phyloP scores from a whole-genome alignment of 2,329 filamentous ascomycete genomes.

The Ophiocordyceps camponoti-rufipedis region DNA sequence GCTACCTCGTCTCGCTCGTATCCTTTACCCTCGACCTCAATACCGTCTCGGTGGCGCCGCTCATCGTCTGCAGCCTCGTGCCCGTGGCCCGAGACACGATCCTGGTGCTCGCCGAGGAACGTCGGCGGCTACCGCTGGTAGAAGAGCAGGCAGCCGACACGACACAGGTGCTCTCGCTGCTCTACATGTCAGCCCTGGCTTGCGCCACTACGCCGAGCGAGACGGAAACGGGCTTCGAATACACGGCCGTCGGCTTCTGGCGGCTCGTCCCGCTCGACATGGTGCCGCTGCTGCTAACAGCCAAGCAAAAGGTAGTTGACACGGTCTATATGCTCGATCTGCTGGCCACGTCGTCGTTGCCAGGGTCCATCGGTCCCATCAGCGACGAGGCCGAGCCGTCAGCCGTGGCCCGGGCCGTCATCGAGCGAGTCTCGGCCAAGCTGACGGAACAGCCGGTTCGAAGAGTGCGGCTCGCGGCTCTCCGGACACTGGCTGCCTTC shows the following conservation, averaged over 20 bases:
- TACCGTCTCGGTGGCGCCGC: slow-evolving; percentile 36
- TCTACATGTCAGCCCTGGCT: slow-evolving; percentile 44
- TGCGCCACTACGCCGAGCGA: slow-evolving; percentile 26
- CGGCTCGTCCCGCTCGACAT: slow-evolving; percentile 46
- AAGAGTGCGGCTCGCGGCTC: slow-evolving; percentile 20
- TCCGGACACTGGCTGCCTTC: slow-evolving; percentile 41
- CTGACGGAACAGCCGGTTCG: slow-evolving; percentile 33
- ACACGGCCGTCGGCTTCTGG: slow-evolving; percentile 39
- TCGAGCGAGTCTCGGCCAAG: slow-evolving; percentile 45
- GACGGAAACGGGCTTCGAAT: slow-evolving; percentile 11
- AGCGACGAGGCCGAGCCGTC: slow-evolving; percentile 21
- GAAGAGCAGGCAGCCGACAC: slow-evolving; percentile 39
- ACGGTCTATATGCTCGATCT: slow-evolving; percentile 47
- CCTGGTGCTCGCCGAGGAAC: slow-evolving; percentile 36
- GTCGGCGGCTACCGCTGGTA: slow-evolving; percentile 27
- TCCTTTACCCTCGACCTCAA: slow-evolving; percentile 45
- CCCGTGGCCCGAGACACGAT: slow-evolving; percentile 40
- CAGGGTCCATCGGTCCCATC: slow-evolving; percentile 49
- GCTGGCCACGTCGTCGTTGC: slow-evolving; percentile 46
- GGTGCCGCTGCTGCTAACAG: slow-evolving; percentile 47
- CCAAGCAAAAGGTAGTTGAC: slow-evolving; percentile 44
- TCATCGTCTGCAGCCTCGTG: slow-evolving; percentile 38
- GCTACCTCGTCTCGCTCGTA: slow-evolving; percentile 45
- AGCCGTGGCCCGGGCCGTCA: slow-evolving; percentile 26
- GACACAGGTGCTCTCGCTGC: slow-evolving; percentile 41